These are phyloP conservation scores for Coleophoma crateriformis DNA, from an alignment of 2,329 filamentous ascomycete genomes.

Conservation along the genomic window DNA sequence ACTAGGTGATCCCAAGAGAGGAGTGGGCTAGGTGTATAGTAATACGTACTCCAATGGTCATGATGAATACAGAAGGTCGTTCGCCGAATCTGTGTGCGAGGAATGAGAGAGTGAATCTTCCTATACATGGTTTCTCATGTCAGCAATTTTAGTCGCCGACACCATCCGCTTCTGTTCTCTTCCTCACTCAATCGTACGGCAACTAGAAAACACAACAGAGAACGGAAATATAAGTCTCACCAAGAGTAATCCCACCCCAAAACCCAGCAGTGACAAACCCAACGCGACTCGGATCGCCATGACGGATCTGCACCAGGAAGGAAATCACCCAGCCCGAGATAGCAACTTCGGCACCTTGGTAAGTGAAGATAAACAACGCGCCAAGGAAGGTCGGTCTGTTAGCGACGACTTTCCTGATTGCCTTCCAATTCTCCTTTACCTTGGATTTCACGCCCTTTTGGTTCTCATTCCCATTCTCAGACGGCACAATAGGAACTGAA, in stretches of 20 bases:
- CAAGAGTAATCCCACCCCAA: conserved; percentile 62
- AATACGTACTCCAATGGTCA: conserved; percentile 41
- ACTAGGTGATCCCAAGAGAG: no score
- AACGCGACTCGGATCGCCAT: conserved; percentile 62
- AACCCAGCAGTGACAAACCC: conserved; percentile 72
- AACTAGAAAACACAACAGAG: no score
- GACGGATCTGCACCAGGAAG: conserved; percentile 68
- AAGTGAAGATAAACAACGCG: conserved; percentile 74
- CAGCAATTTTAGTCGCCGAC: no score
- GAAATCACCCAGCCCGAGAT: conserved; percentile 83
- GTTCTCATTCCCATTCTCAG: no score
- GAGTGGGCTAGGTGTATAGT: no score
- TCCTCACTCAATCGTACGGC: no score
- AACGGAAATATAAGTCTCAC: no score
- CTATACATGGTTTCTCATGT: conserved; percentile 30
- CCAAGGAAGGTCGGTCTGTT: conserved; percentile 39
- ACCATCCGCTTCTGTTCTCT: no score
- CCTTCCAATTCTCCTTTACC: neutral
- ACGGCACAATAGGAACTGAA: no score
- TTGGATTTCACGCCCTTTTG: no score
- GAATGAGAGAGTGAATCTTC: conserved; percentile 67
- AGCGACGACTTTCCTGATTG: neutral
- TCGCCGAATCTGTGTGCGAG: conserved; percentile 65
- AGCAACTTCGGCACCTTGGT: conserved; percentile 76
- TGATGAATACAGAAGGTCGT: conserved; percentile 56